Conservation (phyloP, 2,329 filamentous ascomycete species). For the Claviceps africana region DNA sequence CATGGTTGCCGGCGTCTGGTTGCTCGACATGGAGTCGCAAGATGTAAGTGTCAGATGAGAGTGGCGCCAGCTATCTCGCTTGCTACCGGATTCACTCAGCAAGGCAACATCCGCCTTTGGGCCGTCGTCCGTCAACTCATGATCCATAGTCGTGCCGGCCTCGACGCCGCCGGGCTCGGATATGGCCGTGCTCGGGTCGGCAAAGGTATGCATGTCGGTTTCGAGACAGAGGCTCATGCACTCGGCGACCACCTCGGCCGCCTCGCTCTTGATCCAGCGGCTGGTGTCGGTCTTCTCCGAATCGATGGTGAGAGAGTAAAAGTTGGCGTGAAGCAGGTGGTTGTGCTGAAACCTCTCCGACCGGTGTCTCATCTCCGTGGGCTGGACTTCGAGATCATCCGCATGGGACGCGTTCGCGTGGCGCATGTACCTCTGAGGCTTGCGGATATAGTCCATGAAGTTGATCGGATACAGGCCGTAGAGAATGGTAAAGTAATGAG, state of each 20-base stretch:
- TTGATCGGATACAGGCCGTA: constrained; percentile 77
- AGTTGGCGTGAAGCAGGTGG: constrained; percentile 72
- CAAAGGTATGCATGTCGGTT: constrained; percentile 14
- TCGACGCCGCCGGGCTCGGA: constrained; percentile 10
- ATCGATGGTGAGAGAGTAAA: constrained; percentile 65
- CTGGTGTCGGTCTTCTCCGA: constrained; percentile 64
- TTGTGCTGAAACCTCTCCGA: constrained; percentile 61
- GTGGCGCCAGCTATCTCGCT: constrained; percentile 36
- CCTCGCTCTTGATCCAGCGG: constrained; percentile 67
- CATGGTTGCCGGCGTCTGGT: constrained; percentile 22
- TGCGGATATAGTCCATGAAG: constrained; percentile 74
- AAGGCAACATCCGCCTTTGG: constrained; percentile 24
- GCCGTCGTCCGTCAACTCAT: constrained; percentile 19
- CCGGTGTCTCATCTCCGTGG: constrained; percentile 59
- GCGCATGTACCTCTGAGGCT: constrained; percentile 64
- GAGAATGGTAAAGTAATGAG: constrained; percentile 66
- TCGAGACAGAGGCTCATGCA: constrained; percentile 54
- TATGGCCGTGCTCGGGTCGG: constrained; percentile 8
- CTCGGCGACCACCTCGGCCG: constrained; percentile 65
- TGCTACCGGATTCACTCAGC: constrained; percentile 24
- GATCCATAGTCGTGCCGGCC: constrained; percentile 10
- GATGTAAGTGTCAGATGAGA: constrained; percentile 40
- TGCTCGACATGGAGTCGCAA: constrained; percentile 27
- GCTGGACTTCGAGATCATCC: constrained; percentile 65
- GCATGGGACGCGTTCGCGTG: constrained; percentile 55